Evolutionary conservation across 23 red algal genomes (phyloP), one percentile per base, ranked within the genome.

Genomic region (Gracilaria gracilis): DNA sequence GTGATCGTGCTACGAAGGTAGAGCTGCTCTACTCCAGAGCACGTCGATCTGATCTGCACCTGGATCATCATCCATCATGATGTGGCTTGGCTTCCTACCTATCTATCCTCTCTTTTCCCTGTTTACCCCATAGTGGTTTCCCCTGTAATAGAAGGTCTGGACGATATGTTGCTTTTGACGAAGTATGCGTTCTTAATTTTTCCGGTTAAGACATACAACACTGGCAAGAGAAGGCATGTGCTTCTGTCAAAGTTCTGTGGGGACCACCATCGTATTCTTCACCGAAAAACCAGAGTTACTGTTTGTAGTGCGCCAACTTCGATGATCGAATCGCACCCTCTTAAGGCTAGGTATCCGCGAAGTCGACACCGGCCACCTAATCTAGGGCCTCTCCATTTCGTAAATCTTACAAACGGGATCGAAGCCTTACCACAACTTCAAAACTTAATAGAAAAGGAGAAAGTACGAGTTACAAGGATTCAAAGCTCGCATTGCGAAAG

Each of bases 321-420:
- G 5, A 53, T 17, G n/a, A 82, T 59, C 8, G n/a, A 65, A 15
- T 59, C 79, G n/a, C 79, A 64, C 20, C 79, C 21, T 9, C 79
- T 82, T 6, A 62, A 46, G 23, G 14, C 23, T 34, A 82, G 54
- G 19, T 82, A 82, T 21, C 33, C 79, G n/a, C 21, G 5, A 17
- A 11, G 9, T 32, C 53, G 25, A 40, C n/a, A 82, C 3, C 23
- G 40, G 5, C 23, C 54, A 8, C 54, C 27, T 24, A 27, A 39
- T 1, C 38, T 86, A 57, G 82, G 50, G 7, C 70, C 85, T 42
- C 71, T 46, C 73, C 85, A 89, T 66, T 89, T 61, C 50, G 57
- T 89, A 61, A 89, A 89, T 28, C 59, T 89, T n/a, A 79, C 85
- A 24, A 89, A 89, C 25, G 85, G 85, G 21, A 51, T 86, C 34